Evolutionary conservation across 1,284 basidiomycete genomes (phyloP), one percentile per base, ranked within the genome.

Genomic region (Porogramme epimiltina): DNA sequence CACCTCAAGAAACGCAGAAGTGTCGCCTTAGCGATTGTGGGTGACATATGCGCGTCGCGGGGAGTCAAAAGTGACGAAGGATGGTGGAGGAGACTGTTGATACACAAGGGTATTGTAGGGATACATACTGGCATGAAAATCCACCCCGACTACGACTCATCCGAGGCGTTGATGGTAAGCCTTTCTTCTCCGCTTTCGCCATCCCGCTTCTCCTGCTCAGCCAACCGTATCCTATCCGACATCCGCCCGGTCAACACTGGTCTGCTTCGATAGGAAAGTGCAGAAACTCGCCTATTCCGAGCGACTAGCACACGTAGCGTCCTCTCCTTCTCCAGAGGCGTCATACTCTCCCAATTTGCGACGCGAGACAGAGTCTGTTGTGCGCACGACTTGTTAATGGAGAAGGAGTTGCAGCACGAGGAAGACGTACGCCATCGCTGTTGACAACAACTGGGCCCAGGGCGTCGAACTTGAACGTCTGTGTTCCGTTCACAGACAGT

Each of bases 381-480:
- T n/a, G 6, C 51, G 15, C 26, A 10, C 33, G 15, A 9, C 15
- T n/a, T n/a, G n/a, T n/a, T n/a, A n/a, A n/a, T n/a, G n/a, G n/a
- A n/a, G n/a, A n/a, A n/a, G n/a, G n/a, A n/a, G n/a, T n/a, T n/a
- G n/a, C 22, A 13, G 20, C 8, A 19, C 19, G n/a, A 24, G 16
- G 5, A 16, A 22, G 11, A 66, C 73, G 42, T 64, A 82, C 79
- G 51, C 81, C 80, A 65, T 84, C 76, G 42, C 65, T 77, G 62
- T 83, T 84, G 22, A 84, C 77, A 10, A 84, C 76, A 66, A 82
- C 71, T 0, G 81, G 81, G 1, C 81, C 80, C 13, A 84, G 69
- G 5, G 69, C 70, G 52, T 83, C 79, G 5, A 82, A 66, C 57
- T 71, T 78, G 40, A 78, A 62, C 37, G 62, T 49, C 42, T 60